These are phyloP conservation scores for Verticillium isaacii DNA, from an alignment of 2,329 filamentous ascomycete genomes.

Conservation along the genomic window DNA sequence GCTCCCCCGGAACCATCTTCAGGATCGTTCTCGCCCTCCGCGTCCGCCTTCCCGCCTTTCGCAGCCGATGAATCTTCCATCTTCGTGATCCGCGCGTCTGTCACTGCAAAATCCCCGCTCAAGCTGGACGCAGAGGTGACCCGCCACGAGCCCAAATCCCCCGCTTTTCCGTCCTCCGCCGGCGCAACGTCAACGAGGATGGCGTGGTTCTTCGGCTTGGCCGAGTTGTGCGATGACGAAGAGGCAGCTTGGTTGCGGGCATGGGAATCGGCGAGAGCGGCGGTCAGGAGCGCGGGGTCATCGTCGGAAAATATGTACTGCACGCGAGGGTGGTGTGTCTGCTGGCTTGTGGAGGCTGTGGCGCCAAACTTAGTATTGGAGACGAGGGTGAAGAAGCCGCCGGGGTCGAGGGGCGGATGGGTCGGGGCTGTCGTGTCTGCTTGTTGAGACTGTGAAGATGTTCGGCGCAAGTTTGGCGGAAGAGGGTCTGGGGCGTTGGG, in stretches of 20 bases:
- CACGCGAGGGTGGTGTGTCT: conserved; percentile 74
- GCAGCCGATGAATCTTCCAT: conserved; percentile 26
- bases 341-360: conserved; percentile 23
- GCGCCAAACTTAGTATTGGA: conserved; percentile 66
- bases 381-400: conserved; percentile 70
- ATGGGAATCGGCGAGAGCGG: conserved; percentile 45
- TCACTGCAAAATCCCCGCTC: conserved; percentile 65
- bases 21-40: conserved; percentile 22
- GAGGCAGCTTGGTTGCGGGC: conserved; percentile 14
- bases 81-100: conserved; percentile 38
- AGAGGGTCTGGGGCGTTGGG: not conserved
- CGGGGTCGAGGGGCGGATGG: conserved; percentile 9
- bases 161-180: conserved; percentile 20
- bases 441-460: not conserved
- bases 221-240: conserved; percentile 19
- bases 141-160: conserved; percentile 30
- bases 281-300: conserved; percentile 71
- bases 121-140: conserved; percentile 70
- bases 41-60: conserved; percentile 19
- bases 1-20: conserved; percentile 26
- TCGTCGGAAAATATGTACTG: conserved; percentile 95
- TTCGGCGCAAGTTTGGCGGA: not conserved
- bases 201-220: conserved; percentile 9
- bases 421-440: not conserved
- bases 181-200: conserved; percentile 52